Base-by-base conservation (phyloP, 371 early-diverging fungal species). In the Capniomyces stellatus region DNA sequence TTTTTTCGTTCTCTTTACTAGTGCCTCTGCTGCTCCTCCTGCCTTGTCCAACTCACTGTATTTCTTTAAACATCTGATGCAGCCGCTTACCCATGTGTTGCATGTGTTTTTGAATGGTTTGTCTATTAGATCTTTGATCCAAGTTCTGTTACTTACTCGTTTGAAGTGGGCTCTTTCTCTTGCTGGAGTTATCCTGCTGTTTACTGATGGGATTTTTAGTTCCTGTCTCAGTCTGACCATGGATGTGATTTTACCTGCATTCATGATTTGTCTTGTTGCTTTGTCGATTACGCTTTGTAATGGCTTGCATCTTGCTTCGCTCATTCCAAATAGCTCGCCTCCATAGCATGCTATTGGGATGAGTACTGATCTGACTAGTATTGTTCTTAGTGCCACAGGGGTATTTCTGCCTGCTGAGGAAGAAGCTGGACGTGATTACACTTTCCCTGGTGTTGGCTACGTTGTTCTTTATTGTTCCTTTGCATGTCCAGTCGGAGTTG, bases 291-390 rank as follows among this genome's bases (percentile, higher is more conserved):
- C 46, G 8, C 8, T 44, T 44, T 44, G 46, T 8, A 19, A 4
- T n/a, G 21, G 21, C 4, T 44, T 44, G 19, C 8, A 8, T 8
- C 46, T 8, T 44, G 4, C 4, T n/a, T 44, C 4, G 19, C 46
- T 44, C 46, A 44, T 44, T 44, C 46, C 46, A 44, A 44, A 44
- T 44, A 44, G 21, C 19, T 44, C 19, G 4, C 46, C 46, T 44
- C 46, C 10, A 19, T 44, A 44, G 8, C 24, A 23, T 10, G 19
- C 46, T 44, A 44, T 44, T 8, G 46, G 46, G 4, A 44, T 44
- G 8, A 44, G 8, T 4, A 44, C 46, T 23, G 46, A 44, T 44
- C 46, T 4, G n/a, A 44, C 27, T 8, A 44, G 10, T n/a, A 27
- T 44, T 10, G 46, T n/a, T 4, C 4, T 4, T 19, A 44, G 4